Evolutionary conservation across 225 moss, liverwort and hornwort genomes (phyloP).

Genomic region (Rhytidiadelphus loreus): DNA sequence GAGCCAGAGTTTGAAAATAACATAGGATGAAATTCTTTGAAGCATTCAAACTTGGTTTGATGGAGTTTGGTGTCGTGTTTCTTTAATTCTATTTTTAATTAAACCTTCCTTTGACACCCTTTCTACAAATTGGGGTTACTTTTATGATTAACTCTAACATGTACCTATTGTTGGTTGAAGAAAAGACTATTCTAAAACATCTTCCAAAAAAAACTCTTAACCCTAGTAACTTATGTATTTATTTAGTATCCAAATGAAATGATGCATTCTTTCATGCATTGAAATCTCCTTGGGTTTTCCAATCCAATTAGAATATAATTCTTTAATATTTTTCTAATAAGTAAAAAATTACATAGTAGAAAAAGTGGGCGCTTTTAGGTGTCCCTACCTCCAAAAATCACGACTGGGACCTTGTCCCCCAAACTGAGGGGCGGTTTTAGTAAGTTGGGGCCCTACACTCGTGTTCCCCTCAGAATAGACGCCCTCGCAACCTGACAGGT

Average conservation of each 20-base stretch:
- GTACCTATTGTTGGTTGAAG: not conserved
- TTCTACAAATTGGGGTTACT: too few relatives aligned
- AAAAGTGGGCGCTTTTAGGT: not conserved
- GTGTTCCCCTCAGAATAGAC: not conserved
- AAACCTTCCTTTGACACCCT: too few relatives aligned
- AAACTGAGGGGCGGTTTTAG: not conserved
- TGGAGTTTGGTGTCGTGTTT: too few relatives aligned
- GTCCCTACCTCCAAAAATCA: not conserved
- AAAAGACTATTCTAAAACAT: not conserved
- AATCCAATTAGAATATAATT: not conserved
- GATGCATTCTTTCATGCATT: not conserved
- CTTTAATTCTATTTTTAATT: too few relatives aligned
- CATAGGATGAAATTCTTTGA: too few relatives aligned
- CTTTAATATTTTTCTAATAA: not conserved
- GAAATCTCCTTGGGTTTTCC: not conserved
- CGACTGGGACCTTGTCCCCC: not conserved
- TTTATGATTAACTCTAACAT: too few relatives aligned
- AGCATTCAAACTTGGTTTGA: too few relatives aligned
- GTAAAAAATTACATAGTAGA: fast-evolving
- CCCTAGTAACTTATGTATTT: not conserved
- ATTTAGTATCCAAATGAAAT: not conserved
- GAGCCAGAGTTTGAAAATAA: too few relatives aligned
- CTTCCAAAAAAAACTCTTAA: not conserved
- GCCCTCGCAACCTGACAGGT: not conserved
- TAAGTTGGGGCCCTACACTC: not conserved